Percentiles rank a stretch among this genome's conserved stretches.
Evolutionary conservation across 208 protist species (phyloP).

Genomic region (Angomonas deanei): DNA sequence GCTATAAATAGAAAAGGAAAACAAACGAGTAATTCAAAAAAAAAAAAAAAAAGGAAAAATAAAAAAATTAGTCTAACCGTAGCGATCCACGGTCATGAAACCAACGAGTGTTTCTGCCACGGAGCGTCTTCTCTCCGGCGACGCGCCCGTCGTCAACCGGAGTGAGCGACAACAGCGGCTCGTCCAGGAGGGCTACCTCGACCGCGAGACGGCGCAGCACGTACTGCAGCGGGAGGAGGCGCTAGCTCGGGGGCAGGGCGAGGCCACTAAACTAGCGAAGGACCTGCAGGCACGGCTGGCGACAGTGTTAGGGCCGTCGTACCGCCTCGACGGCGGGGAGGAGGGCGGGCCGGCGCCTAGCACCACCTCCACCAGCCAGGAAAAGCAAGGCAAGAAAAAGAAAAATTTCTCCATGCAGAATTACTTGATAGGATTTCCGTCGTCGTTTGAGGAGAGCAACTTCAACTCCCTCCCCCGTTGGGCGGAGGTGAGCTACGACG

Average conservation of each 20-base stretch:
- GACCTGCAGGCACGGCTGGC: not conserved
- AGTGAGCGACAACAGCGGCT: not conserved
- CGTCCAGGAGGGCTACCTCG: not conserved
- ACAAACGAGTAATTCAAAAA: too few relatives aligned
- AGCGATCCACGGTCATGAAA: not conserved
- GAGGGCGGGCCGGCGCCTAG: not conserved
- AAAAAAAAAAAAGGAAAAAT: conserved; percentile 2
- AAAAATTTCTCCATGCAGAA: not conserved
- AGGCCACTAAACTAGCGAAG: not conserved
- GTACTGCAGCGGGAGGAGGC: not conserved
- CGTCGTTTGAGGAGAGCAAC: conserved; percentile 48
- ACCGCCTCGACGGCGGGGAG: not conserved
- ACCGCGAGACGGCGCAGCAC: not conserved
- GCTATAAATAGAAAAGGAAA: too few relatives aligned
- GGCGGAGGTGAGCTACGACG: conserved; percentile 62
- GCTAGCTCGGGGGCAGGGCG: not conserved
- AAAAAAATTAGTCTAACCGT: not conserved
- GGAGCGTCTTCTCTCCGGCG: not conserved
- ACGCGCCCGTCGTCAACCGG: not conserved
- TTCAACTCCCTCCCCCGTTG: conserved; percentile 65
- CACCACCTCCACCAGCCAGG: not conserved
- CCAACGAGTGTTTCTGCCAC: not conserved
- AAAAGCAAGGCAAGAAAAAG: not conserved
- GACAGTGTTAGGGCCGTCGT: too few relatives aligned
- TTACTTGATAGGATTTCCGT: conserved; percentile 40